Percentiles rank a stretch among this genome's conserved stretches.
phyloP scores from a whole-genome alignment of 495 filamentous ascomycete species.

The Umbilicaria muhlenbergii region DNA sequence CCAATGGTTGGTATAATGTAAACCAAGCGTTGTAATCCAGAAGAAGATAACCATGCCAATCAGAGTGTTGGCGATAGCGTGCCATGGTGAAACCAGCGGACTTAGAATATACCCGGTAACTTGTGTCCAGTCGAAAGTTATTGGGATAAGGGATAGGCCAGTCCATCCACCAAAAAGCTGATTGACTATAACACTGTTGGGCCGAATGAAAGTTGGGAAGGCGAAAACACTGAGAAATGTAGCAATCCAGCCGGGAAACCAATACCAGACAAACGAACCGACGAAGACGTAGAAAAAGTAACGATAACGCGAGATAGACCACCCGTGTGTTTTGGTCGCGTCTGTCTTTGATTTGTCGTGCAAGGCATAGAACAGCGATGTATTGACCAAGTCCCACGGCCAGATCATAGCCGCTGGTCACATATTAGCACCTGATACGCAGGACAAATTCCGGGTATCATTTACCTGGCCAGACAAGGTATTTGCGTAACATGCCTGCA shows the following conservation, averaged over 20 bases:
- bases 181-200: conserved; percentile 32
- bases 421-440: not conserved
- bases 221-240: conserved; percentile 32
- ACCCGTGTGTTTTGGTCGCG: conserved; percentile 41
- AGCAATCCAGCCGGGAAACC: conserved; percentile 35
- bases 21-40: conserved; percentile 32
- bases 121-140: conserved; percentile 57
- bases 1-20: conserved; percentile 36
- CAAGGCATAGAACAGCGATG: conserved; percentile 53
- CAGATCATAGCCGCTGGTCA: conserved; percentile 59
- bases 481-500: conserved; percentile 50
- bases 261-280: conserved; percentile 46
- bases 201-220: conserved; percentile 35
- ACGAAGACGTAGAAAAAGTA: conserved; percentile 47
- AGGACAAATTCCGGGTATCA: not conserved
- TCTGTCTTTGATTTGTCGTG: conserved; percentile 48
- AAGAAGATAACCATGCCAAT: conserved; percentile 39
- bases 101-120: conserved; percentile 49
- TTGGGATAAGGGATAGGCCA: conserved; percentile 42
- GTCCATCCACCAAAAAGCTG: conserved; percentile 46
- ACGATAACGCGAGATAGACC: conserved; percentile 47
- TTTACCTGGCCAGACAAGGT: conserved; percentile 38
- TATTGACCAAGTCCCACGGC: conserved; percentile 48
- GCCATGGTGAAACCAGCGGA: conserved; percentile 54
- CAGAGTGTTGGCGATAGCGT: conserved; percentile 43